These are phyloP conservation scores for Moelleriella libera DNA, from an alignment of 2,329 filamentous ascomycete species.

Conservation along the genomic window DNA sequence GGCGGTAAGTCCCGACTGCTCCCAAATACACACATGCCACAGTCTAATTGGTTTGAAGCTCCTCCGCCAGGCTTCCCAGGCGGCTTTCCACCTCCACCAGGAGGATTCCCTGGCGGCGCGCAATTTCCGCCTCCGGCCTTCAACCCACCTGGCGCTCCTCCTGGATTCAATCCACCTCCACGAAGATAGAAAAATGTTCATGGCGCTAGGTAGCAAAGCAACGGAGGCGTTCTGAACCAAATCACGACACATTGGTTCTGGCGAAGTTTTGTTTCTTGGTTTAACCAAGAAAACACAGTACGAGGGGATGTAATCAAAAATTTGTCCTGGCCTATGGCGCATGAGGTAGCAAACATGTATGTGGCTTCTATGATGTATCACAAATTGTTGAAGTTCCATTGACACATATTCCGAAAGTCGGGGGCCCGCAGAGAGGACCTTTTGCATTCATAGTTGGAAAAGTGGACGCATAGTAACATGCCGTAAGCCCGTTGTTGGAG, in stretches of 20 bases:
- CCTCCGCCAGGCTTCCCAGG: slow-evolving; percentile 37
- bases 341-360: slow-evolving; percentile 1
- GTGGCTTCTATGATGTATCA: neutral
- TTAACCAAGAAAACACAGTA: slow-evolving; percentile 1
- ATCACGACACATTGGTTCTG: slow-evolving; percentile 9
- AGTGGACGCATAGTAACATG: too few species aligned
- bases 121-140: slow-evolving; percentile 6
- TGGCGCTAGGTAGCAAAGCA: slow-evolving; percentile 11
- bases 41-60: slow-evolving; percentile 21
- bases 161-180: slow-evolving; percentile 65
- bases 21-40: slow-evolving; percentile 1
- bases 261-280: slow-evolving; percentile 3
- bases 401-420: neutral
- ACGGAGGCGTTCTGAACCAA: slow-evolving; percentile 7
- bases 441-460: too few species aligned
- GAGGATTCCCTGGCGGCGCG: slow-evolving; percentile 21
- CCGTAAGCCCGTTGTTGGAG: too few species aligned
- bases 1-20: slow-evolving; percentile 31
- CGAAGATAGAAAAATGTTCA: slow-evolving; percentile 30
- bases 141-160: slow-evolving; percentile 21
- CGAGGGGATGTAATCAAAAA: too few species aligned
- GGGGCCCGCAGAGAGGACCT: too few species aligned
- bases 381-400: neutral
- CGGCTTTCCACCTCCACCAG: slow-evolving; percentile 31
- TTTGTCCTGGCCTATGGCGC: neutral